Percentiles rank a stretch among this genome's conserved stretches.
Conservation (phyloP, 805 yeast genomes). For the Ogataea methanolica region DNA sequence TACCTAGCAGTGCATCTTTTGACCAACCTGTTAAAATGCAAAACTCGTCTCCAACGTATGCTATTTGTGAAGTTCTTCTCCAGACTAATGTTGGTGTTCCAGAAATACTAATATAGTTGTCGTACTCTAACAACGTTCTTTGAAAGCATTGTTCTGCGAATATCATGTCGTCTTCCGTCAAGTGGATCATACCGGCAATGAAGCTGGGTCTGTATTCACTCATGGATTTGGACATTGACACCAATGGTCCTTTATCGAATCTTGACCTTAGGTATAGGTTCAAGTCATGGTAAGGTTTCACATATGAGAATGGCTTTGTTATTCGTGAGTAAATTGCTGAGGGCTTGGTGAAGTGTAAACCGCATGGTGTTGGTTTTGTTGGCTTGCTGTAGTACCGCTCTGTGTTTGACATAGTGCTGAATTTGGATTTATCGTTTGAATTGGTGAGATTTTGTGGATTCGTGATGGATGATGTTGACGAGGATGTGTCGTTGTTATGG, state of each 20-base stretch:
- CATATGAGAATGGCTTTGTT: constrained; percentile 75
- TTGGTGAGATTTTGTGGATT: not conserved
- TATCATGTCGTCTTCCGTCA: constrained; percentile 86
- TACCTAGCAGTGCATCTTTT: constrained; percentile 58
- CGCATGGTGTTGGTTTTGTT: constrained; percentile 25
- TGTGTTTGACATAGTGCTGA: not conserved
- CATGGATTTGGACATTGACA: constrained; percentile 81
- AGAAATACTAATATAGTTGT: constrained; percentile 72
- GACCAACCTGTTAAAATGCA: constrained; percentile 90
- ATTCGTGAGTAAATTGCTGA: constrained; percentile 78
- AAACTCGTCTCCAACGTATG: constrained; percentile 93
- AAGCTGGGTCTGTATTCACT: constrained; percentile 90
- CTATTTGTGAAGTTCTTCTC: constrained; percentile 94
- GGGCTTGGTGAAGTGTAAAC: constrained; percentile 53
- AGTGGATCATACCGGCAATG: constrained; percentile 83
- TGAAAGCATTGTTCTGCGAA: constrained; percentile 97
- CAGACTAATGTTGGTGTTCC: constrained; percentile 96
- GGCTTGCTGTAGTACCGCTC: not conserved
- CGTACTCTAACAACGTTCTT: constrained; percentile 83
- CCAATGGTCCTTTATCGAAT: constrained; percentile 57
- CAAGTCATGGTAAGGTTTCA: constrained; percentile 83
- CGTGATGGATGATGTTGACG: not conserved
- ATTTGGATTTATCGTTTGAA: constrained; percentile 1
- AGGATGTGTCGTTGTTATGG: constrained; percentile 1
- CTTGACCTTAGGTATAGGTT: constrained; percentile 68